Conservation (phyloP, 495 filamentous ascomycete genomes). For the Penicillium bialowiezense region DNA sequence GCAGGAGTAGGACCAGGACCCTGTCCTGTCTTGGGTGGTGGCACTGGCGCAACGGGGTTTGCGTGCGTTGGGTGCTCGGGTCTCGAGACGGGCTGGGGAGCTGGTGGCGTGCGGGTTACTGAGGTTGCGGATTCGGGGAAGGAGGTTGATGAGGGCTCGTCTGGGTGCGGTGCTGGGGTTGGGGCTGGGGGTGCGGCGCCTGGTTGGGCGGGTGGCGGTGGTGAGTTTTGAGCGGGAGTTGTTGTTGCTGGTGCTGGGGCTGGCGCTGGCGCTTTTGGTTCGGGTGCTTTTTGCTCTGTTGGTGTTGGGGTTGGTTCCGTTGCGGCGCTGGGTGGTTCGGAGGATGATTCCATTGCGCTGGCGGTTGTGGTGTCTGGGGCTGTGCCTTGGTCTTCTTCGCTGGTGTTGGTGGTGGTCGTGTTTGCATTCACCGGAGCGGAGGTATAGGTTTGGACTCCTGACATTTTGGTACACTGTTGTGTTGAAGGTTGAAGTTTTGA, state of each 20-base stretch:
- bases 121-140: constrained; percentile 10
- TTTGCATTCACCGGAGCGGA: constrained; percentile 56
- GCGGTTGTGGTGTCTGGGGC: constrained; percentile 36
- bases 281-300: too few relatives aligned
- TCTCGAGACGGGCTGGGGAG: constrained; percentile 60
- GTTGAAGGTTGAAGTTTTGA: not conserved
- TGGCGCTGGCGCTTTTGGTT: too few relatives aligned
- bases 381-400: constrained; percentile 22
- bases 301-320: constrained; percentile 32
- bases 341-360: constrained; percentile 25
- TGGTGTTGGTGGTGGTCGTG: not conserved
- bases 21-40: constrained; percentile 54
- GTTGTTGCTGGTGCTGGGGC: too few relatives aligned
- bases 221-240: constrained; percentile 39
- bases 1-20: constrained; percentile 18
- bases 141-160: constrained; percentile 19
- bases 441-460: constrained; percentile 56
- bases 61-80: constrained; percentile 30
- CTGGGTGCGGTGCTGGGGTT: constrained; percentile 17
- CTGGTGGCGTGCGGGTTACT: constrained; percentile 27
- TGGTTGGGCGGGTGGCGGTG: constrained; percentile 37
- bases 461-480: constrained; percentile 12
- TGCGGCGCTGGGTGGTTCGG: constrained; percentile 16
- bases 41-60: constrained; percentile 49
- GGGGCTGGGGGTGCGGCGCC: constrained; percentile 28